Conservation (phyloP, 768 basidiomycete species). For the Cyclocybe cylindracea region DNA sequence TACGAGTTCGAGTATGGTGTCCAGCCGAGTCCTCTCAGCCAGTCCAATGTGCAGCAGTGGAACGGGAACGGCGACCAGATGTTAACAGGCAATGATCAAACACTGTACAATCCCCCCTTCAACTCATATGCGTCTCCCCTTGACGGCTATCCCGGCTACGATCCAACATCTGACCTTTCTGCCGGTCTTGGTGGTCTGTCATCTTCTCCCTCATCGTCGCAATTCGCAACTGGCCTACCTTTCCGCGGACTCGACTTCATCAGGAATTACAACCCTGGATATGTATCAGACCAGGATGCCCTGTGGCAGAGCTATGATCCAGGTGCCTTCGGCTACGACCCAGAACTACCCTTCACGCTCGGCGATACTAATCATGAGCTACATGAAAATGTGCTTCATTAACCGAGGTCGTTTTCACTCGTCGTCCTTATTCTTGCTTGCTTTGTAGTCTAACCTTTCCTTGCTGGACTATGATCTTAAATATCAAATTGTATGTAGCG, state of each 20-base stretch:
- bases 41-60: constrained; percentile 45
- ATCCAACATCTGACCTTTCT: constrained; percentile 38
- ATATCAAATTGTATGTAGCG: too few relatives aligned
- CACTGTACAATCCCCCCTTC: constrained; percentile 47
- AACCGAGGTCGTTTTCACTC: constrained; percentile 7
- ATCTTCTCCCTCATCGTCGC: constrained; percentile 60
- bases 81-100: constrained; percentile 38
- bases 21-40: constrained; percentile 38
- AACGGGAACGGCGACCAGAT: constrained; percentile 37
- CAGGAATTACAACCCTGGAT: constrained; percentile 69
- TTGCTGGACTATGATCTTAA: too few relatives aligned
- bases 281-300: constrained; percentile 48
- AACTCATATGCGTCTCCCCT: constrained; percentile 43
- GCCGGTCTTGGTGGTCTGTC: constrained; percentile 44
- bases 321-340: constrained; percentile 73
- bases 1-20: constrained; percentile 59
- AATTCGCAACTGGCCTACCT: constrained; percentile 75
- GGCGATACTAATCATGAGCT: constrained; percentile 42
- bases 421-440: not conserved
- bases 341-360: constrained; percentile 73
- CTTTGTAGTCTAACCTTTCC: too few relatives aligned
- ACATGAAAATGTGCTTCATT: constrained; percentile 30
- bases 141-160: constrained; percentile 39
- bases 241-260: constrained; percentile 86
- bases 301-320: constrained; percentile 71